phyloP scores from a whole-genome alignment of 2,329 filamentous ascomycete species.

The Sporothrix schenckii region DNA sequence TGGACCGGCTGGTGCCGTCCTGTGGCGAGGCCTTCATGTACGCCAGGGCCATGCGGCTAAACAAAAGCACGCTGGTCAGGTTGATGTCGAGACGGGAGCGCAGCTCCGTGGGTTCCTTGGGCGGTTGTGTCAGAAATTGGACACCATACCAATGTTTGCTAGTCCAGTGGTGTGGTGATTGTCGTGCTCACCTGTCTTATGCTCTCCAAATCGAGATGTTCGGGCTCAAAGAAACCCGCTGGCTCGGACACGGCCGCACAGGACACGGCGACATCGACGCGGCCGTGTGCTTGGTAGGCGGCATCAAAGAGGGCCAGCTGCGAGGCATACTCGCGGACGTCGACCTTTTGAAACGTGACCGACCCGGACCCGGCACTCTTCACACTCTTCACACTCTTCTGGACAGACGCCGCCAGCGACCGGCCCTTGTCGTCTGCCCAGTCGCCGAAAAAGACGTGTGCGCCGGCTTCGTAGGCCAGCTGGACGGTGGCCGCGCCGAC shows the following conservation, averaged over 20 bases:
- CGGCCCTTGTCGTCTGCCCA: conserved; percentile 38
- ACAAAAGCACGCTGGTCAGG: conserved; percentile 51
- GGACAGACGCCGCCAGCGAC: conserved; percentile 33
- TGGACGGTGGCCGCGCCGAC: conserved; percentile 39
- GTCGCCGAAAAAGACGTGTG: conserved; percentile 40
- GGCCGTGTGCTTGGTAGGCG: conserved; percentile 49
- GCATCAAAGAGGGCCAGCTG: conserved; percentile 52
- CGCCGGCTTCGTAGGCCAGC: conserved; percentile 36
- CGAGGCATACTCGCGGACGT: conserved; percentile 51
- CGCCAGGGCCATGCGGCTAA: conserved; percentile 53
- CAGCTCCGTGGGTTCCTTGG: conserved; percentile 40
- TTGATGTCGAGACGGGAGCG: conserved; percentile 52
- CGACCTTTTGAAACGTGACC: conserved; percentile 46
- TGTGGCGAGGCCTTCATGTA: conserved; percentile 47
- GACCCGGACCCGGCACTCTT: not conserved
- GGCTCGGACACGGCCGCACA: conserved; percentile 51
- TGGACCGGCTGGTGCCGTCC: conserved; percentile 36
- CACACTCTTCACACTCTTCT: not conserved
- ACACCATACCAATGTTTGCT: not conserved
- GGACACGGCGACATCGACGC: conserved; percentile 54
- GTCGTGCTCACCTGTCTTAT: conserved; percentile 37
- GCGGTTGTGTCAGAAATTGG: not conserved
- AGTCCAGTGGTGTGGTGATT: not conserved
- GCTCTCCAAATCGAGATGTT: conserved; percentile 47
- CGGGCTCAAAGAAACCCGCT: conserved; percentile 50